Evolutionary conservation across 306 rosid species (phyloP), one percentile per base, ranked within the genome.

Genomic region (Hylodesmum podocarpum): DNA sequence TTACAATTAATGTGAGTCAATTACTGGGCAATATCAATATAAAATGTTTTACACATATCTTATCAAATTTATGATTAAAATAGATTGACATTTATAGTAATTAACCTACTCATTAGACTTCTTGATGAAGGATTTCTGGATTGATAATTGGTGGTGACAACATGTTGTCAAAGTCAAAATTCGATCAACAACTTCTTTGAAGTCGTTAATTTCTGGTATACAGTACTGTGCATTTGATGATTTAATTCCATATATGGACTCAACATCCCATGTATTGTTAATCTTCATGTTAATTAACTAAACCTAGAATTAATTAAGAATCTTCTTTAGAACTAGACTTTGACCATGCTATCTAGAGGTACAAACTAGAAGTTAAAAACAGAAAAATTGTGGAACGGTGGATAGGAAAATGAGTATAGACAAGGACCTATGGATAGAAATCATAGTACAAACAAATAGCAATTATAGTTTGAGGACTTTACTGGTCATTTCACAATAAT

Each of bases 181-280:
- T 4, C 9, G 19, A 50, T 64, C 41, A 73, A 1, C 19, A 49
- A 39, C 29, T 59, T 69, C 51, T 53, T 55, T 72, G 49, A 9
- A 70, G 82, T 78, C 70, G 37, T 43, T 59, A 64, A 16, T 5
- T 25, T 69, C 76, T 80, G 47, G 54, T 41, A n/a, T 40, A 54
- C 58, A 62, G 16, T 1, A 61, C 67, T 67, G 25, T 4, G 14
- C 54, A 47, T 29, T 37, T 28, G 36, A 39, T 16, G 50, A 53
- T 25, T 8, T 22, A 24, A 24, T 54, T 54, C 27, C 0, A 54
- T 12, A 18, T 49, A 50, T 4, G 18, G 31, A 10, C 4, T 29
- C 5, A 58, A 6, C 19, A 25, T 57, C 21, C 0, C 12, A 15
- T 14, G 14, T 13, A n/a, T n/a, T n/a, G n/a, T n/a, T n/a, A 16